phyloP scores from a whole-genome alignment of 345 rosid species.

The Populus euphratica region DNA sequence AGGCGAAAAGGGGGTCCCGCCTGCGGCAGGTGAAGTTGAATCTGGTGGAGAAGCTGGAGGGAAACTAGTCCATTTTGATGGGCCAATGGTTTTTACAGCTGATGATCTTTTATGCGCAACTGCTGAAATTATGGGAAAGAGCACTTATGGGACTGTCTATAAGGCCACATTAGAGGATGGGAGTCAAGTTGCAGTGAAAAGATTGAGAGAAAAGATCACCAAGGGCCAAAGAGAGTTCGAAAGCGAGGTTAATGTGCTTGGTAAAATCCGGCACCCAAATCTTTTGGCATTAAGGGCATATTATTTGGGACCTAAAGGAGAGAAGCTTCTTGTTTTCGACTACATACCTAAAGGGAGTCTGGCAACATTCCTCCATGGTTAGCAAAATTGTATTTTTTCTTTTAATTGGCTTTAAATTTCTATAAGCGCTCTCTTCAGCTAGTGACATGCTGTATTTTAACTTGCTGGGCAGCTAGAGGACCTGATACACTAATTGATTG shows the following conservation, averaged over 20 bases:
- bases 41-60: conserved; percentile 18
- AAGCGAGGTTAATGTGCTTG: conserved; percentile 62
- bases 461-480: conserved; percentile 64
- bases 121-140: conserved; percentile 26
- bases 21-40: conserved; percentile 10
- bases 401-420: background rate
- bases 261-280: conserved; percentile 73
- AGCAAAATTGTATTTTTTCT: background rate
- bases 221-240: conserved; percentile 82
- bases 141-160: conserved; percentile 27
- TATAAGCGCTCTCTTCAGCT: background rate
- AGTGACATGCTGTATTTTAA: background rate
- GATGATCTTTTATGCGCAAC: conserved; percentile 28
- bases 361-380: conserved; percentile 88
- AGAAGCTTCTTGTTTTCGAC: conserved; percentile 91
- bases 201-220: conserved; percentile 84
- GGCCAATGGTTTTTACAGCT: conserved; percentile 22
- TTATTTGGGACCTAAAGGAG: conserved; percentile 94
- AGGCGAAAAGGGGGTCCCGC: conserved; percentile 5
- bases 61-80: conserved; percentile 26
- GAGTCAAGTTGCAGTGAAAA: conserved; percentile 29
- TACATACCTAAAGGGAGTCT: conserved; percentile 86
- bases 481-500: conserved; percentile 70
- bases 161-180: conserved; percentile 29
- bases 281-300: conserved; percentile 78